Evolutionary conservation across 108 stramenopile species (phyloP), one percentile per base, ranked within the genome.

Genomic region (Seminavis robusta): DNA sequence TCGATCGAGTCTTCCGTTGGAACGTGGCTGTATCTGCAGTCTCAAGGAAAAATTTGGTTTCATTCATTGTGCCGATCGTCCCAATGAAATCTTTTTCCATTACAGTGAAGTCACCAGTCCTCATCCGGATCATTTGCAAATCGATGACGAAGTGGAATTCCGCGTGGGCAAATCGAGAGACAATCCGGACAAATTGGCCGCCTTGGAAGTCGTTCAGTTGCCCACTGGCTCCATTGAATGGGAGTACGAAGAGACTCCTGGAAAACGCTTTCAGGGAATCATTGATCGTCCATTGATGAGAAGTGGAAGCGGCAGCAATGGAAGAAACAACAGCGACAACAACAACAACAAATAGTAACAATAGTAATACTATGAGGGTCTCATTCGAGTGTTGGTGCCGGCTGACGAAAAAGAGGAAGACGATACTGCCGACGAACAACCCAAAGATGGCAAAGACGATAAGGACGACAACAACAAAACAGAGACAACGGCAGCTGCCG

Each of bases 21-120:
- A 87, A 59, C 81, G 83, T 44, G 87, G 87, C 10, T 48, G 67
- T 9, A 70, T 88, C 40, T 79, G 78, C 53, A 56, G 61, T 15
- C 62, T 89, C 19, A 59, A 69, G 13, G 88, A 89, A 28, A 61
- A 67, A 38, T 89, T 85, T 65, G 88, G 88, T 21, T 89, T 89
- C 44, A 89, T 89, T 37, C 67, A 76, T 38, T 89, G 84, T 48
- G 88, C 88, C 43, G 75, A 81, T 61, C 88, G 88, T n/a, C 74
- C 73, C 1, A 57, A 61, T n/a, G 80, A 85, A 56, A 43, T 89
- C 16, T 89, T 89, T 65, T 89, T 89, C 52, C 88, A 89, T 54
- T 85, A 77, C 53, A 71, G 73, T 13, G 37, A 64, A 52, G 33
- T 63, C 5, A 66, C 64, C 4, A 41, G 17, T 33, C 56, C 65